Conservation (phyloP, 208 protist species). For the Trichomonas tenax region DNA sequence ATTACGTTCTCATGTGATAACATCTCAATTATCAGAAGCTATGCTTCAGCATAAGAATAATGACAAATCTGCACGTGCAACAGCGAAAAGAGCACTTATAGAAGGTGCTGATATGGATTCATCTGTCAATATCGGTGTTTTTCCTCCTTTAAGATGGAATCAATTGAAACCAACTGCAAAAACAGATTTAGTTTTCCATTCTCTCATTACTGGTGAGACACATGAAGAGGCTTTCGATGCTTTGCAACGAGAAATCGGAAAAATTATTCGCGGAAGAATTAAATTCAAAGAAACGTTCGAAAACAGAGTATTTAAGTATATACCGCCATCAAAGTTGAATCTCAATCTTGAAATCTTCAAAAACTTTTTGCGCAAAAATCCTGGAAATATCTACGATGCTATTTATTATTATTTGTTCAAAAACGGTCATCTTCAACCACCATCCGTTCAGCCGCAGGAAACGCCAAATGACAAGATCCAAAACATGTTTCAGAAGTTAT, state of each 20-base stretch:
- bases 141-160: not conserved
- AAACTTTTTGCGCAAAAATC: not conserved
- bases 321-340: not conserved
- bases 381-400: not conserved
- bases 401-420: not conserved
- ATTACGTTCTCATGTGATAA: not conserved
- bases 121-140: not conserved
- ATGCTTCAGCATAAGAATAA: not conserved
- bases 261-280: not conserved
- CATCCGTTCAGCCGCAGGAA: too few species aligned
- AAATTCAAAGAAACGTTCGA: not conserved
- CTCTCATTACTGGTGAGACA: not conserved
- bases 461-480: not conserved
- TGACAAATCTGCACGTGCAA: not conserved
- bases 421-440: too few species aligned
- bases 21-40: not conserved
- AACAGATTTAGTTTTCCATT: not conserved
- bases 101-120: not conserved
- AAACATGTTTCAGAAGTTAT: not conserved
- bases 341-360: not conserved
- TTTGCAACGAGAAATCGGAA: not conserved
- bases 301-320: not conserved
- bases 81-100: not conserved
- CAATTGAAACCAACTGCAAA: not conserved
- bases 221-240: not conserved